These are phyloP conservation scores for Diaporthe ampelina DNA, from an alignment of 2,329 filamentous ascomycete genomes.

Conservation along the genomic window DNA sequence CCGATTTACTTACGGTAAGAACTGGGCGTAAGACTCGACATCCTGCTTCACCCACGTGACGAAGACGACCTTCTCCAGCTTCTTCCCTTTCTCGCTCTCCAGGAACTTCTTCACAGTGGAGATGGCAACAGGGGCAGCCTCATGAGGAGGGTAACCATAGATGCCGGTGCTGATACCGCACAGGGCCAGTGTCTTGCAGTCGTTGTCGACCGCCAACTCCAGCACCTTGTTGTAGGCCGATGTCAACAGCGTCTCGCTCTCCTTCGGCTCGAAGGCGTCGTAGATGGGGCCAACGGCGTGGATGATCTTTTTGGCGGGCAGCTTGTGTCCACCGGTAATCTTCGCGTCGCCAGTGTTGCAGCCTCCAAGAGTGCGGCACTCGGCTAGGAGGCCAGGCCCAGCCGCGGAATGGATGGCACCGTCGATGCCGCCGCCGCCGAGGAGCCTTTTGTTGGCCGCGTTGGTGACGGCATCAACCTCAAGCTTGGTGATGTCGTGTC, in stretches of 20 bases:
- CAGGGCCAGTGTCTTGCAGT: constrained; percentile 83
- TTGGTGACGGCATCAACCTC: constrained; percentile 89
- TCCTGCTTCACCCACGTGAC: constrained; percentile 88
- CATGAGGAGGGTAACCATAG: constrained; percentile 85
- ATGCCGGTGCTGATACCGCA: constrained; percentile 88
- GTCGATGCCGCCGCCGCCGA: constrained; percentile 92
- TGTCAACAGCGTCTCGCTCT: constrained; percentile 63
- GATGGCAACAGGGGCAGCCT: constrained; percentile 81
- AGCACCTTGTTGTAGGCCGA: constrained; percentile 80
- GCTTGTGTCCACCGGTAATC: constrained; percentile 82
- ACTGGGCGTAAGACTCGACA: constrained; percentile 76
- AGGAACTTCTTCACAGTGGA: constrained; percentile 69
- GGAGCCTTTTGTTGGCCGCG: constrained; percentile 83
- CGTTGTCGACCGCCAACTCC: constrained; percentile 77
- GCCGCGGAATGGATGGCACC: constrained; percentile 89
- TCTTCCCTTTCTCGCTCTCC: constrained; percentile 58
- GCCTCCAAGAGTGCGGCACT: constrained; percentile 79
- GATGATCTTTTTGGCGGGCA: constrained; percentile 85
- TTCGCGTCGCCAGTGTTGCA: constrained; percentile 85
- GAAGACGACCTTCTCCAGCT: constrained; percentile 83
- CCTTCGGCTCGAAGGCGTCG: constrained; percentile 54
- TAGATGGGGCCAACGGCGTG: constrained; percentile 94
- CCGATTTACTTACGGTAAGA: constrained; percentile 76
- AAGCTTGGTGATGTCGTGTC: constrained; percentile 86
- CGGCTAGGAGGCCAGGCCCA: constrained; percentile 75